These are phyloP conservation scores for Claviceps cyperi DNA, from an alignment of 2,329 filamentous ascomycete genomes.

Conservation along the genomic window DNA sequence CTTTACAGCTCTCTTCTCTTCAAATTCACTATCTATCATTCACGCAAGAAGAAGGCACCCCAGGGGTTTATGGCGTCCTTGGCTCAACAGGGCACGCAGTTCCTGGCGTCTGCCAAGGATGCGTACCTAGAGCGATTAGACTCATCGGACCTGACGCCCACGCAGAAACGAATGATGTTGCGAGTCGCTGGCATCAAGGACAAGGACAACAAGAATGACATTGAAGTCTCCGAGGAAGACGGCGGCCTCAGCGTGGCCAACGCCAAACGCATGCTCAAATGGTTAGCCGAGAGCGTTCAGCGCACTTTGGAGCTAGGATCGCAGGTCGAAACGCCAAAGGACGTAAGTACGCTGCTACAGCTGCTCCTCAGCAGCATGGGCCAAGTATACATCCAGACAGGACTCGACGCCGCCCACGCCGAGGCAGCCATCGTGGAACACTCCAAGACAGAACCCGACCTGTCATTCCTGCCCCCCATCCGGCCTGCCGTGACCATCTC, in stretches of 20 bases:
- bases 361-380: constrained; percentile 79
- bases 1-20: constrained; percentile 84
- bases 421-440: constrained; percentile 63
- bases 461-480: constrained; percentile 66
- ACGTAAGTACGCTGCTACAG: constrained; percentile 72
- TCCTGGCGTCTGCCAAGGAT: constrained; percentile 77
- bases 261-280: constrained; percentile 96
- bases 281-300: constrained; percentile 89
- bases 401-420: constrained; percentile 56
- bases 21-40: constrained; percentile 94
- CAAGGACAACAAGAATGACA: constrained; percentile 64
- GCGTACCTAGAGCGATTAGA: constrained; percentile 82
- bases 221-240: constrained; percentile 83
- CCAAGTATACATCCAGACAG: constrained; percentile 59
- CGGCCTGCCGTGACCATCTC: constrained; percentile 76
- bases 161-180: constrained; percentile 82
- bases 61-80: constrained; percentile 88
- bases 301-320: constrained; percentile 82
- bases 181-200: constrained; percentile 75
- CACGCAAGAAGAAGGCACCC: constrained; percentile 70
- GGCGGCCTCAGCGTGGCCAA: constrained; percentile 69
- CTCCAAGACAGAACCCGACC: constrained; percentile 71
- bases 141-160: constrained; percentile 72
- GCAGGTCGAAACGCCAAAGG: constrained; percentile 79
- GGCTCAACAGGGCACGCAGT: constrained; percentile 76